Conservation (phyloP, 1,284 basidiomycete genomes). For the Pisolithus thermaeus region DNA sequence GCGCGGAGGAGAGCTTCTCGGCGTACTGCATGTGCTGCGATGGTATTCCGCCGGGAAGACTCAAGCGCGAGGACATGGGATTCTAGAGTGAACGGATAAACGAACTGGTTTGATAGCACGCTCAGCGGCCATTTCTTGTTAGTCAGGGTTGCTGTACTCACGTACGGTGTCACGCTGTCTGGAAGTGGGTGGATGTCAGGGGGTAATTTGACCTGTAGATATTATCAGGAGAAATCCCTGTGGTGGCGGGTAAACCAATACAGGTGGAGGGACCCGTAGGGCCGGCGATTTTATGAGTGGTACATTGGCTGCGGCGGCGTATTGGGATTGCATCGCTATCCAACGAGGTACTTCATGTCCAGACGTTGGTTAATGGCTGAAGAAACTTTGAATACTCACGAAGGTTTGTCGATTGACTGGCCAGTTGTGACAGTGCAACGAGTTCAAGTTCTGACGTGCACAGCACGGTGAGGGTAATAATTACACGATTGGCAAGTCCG, state of each 20-base stretch:
- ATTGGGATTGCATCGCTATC: conserved; percentile 43
- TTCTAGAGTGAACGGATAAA: conserved; percentile 90
- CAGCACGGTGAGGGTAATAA: too few species aligned
- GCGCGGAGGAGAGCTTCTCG: conserved; percentile 65
- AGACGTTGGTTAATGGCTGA: not conserved
- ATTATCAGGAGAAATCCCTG: not conserved
- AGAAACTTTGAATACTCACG: not conserved
- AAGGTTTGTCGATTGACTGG: too few species aligned
- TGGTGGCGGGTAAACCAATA: conserved; percentile 32
- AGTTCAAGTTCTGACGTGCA: too few species aligned
- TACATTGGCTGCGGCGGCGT: conserved; percentile 65
- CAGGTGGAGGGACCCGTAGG: conserved; percentile 77
- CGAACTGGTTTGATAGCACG: conserved; percentile 55
- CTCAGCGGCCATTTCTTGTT: not conserved
- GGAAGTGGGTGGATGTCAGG: conserved; percentile 90
- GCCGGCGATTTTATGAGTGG: conserved; percentile 90
- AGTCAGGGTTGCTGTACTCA: conserved; percentile 35
- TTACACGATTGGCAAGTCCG: too few species aligned
- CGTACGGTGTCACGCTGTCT: conserved; percentile 82
- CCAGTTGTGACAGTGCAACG: too few species aligned
- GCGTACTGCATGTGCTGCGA: conserved; percentile 58
- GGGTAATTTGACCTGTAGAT: conserved; percentile 68
- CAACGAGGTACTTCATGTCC: not conserved
- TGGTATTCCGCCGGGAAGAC: conserved; percentile 60
- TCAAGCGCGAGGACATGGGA: conserved; percentile 73